Conservation (phyloP, 306 rosid species). For the Gleditsia sinensis region DNA sequence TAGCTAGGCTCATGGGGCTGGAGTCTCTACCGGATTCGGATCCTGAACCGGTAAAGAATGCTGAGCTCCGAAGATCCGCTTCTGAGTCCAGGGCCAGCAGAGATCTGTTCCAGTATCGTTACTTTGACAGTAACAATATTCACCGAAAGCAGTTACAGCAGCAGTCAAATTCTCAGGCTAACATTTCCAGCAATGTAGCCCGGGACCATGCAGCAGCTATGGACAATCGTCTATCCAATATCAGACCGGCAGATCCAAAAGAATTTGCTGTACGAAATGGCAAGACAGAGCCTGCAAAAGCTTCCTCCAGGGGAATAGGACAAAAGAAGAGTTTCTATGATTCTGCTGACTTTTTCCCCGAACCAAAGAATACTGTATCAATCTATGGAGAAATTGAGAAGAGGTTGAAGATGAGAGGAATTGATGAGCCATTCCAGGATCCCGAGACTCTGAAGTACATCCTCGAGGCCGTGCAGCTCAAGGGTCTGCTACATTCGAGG, state of each 20-base stretch:
- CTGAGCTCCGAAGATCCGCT: constrained; percentile 84
- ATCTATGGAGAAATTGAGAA: constrained; percentile 68
- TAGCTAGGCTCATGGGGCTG: constrained; percentile 91
- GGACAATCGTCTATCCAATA: constrained; percentile 35
- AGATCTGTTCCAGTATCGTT: constrained; percentile 67
- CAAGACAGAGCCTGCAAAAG: constrained; percentile 39
- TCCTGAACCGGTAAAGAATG: constrained; percentile 51
- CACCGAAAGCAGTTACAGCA: constrained; percentile 49
- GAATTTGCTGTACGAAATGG: constrained; percentile 30
- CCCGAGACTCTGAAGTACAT: constrained; percentile 75
- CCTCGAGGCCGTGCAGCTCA: constrained; percentile 86
- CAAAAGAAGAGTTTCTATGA: constrained; percentile 85
- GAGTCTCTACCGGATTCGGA: constrained; percentile 62
- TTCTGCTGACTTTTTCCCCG: constrained; percentile 80
- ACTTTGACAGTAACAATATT: constrained; percentile 49
- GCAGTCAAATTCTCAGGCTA: constrained; percentile 28
- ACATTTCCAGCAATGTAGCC: constrained; percentile 36
- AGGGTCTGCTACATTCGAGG: constrained; percentile 79
- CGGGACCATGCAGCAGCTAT: constrained; percentile 24
- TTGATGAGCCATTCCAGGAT: constrained; percentile 72
- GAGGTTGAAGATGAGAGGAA: constrained; percentile 77
- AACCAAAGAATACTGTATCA: constrained; percentile 63
- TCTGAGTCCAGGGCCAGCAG: constrained; percentile 84
- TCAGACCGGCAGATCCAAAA: constrained; percentile 47
- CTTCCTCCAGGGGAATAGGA: constrained; percentile 48